Evolutionary conservation across 768 basidiomycete species (phyloP).

Genomic region (Tricholoma sp.): DNA sequence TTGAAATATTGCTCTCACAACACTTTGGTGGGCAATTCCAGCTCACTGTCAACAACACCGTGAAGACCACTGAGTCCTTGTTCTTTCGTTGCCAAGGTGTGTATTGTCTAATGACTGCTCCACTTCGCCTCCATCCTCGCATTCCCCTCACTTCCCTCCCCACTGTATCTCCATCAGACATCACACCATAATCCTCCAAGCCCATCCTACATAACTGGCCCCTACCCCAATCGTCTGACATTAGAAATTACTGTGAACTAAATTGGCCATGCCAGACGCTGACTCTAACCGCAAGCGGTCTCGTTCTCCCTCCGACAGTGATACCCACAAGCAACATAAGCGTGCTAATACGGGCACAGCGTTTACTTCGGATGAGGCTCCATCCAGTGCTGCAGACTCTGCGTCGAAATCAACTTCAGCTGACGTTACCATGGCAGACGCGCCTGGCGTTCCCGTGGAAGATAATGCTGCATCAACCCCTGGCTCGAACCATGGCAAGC

Average conservation of each 20-base stretch:
- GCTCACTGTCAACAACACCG: not conserved
- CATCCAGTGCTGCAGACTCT: conserved; percentile 42
- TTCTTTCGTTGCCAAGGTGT: conserved; percentile 16
- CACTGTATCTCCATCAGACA: conserved; percentile 48
- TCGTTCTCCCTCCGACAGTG: conserved; percentile 78
- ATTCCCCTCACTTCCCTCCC: conserved; percentile 56
- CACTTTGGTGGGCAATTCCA: not conserved
- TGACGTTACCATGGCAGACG: conserved; percentile 68
- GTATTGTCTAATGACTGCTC: conserved; percentile 21
- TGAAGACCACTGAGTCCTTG: not conserved
- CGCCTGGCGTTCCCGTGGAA: conserved; percentile 45
- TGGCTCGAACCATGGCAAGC: conserved; percentile 37
- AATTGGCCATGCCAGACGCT: conserved; percentile 81
- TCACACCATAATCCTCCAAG: conserved; percentile 34
- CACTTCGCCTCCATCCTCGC: conserved; percentile 46
- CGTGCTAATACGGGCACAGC: conserved; percentile 77
- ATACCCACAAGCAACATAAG: conserved; percentile 75
- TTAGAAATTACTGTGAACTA: conserved; percentile 35
- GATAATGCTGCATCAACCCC: conserved; percentile 58
- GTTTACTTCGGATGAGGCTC: conserved; percentile 57
- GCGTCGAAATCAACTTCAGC: conserved; percentile 35
- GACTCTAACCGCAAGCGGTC: conserved; percentile 83
- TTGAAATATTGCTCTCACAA: not conserved
- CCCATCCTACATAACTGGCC: conserved; percentile 37
- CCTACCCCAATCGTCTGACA: conserved; percentile 30